Evolutionary conservation across 2,329 filamentous ascomycete genomes (phyloP), one percentile per base, ranked within the genome.

Genomic region (Cordyceps cicadae): DNA sequence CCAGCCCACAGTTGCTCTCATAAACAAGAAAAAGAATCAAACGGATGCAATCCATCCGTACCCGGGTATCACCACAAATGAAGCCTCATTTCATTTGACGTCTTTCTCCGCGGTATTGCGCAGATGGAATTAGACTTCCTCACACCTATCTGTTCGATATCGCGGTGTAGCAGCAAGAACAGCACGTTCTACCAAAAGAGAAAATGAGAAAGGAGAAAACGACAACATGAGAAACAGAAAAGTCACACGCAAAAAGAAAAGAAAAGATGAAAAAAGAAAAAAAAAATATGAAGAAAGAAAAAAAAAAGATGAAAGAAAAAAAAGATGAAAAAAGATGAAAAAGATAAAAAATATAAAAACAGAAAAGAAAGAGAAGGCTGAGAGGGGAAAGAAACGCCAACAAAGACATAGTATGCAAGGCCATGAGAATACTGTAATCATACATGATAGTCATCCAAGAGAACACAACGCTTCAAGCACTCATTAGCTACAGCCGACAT

Each of bases 401-500:
- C 37, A 52, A 45, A 52, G 43, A 29, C 32, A 19, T 45, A 32
- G 48, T 51, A 58, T 57, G 48, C 43, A 37, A 55, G 58, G 60
- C 60, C 60, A 54, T 62, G 54, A 59, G 12, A 59, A 60, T 54
- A 60, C 58, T 51, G 32, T 60, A 60, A 60, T 60, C 41, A 60
- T 60, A 60, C 58, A 60, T 60, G 32, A 54, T 37, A 41, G 15
- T 60, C 58, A 50, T 60, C 24, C 58, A 26, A 17, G 37, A 51
- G 48, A 51, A 51, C 50, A 51, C 37, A 49, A 49, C n/a, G 24
- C 21, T 12, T 34, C 15, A 43, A 12, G 45, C 32, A 17, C 21
- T 24, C 9, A 5, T 14, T 24, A 9, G 34, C 24, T 41, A 24
- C 45, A 49, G 49, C 34, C 19, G 21, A 50, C 21, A 49, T 57